These are phyloP conservation scores for Kodamaea alishanica DNA, from an alignment of 1,139 yeast genomes.

Conservation along the genomic window DNA sequence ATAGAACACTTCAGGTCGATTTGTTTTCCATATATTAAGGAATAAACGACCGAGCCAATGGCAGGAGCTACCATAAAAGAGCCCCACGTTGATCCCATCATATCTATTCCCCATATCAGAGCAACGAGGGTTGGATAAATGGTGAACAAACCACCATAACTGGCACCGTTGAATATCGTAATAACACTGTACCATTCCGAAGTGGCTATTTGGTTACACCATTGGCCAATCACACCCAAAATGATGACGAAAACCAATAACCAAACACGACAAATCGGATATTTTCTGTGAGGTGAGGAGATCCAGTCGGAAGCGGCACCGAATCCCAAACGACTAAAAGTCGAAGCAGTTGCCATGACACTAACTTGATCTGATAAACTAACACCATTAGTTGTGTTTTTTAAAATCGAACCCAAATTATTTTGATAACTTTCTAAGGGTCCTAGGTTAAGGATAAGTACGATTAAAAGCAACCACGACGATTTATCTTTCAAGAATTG, in stretches of 20 bases:
- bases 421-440: constrained; percentile 87
- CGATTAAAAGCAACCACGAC: constrained; percentile 59
- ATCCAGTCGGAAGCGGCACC: constrained; percentile 67
- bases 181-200: constrained; percentile 28
- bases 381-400: constrained; percentile 21
- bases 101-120: constrained; percentile 82
- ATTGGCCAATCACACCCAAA: constrained; percentile 46
- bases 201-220: constrained; percentile 10
- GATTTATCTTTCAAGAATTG: constrained; percentile 58
- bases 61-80: constrained; percentile 90
- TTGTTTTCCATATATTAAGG: constrained; percentile 65
- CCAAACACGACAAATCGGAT: constrained; percentile 38
- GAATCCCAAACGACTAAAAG: constrained; percentile 48
- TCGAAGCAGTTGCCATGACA: constrained; percentile 39
- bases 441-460: constrained; percentile 71
- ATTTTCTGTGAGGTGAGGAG: constrained; percentile 23
- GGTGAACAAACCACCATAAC: constrained; percentile 84
- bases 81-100: constrained; percentile 94
- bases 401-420: constrained; percentile 69
- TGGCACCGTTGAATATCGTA: constrained; percentile 59
- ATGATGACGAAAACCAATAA: constrained; percentile 39
- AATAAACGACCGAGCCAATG: constrained; percentile 68
- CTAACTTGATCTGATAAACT: constrained; percentile 52
- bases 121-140: constrained; percentile 80
- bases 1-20: constrained; percentile 46